These are phyloP conservation scores for Allium fistulosum DNA, from an alignment of 106 monocot genomes.

Conservation along the genomic window DNA sequence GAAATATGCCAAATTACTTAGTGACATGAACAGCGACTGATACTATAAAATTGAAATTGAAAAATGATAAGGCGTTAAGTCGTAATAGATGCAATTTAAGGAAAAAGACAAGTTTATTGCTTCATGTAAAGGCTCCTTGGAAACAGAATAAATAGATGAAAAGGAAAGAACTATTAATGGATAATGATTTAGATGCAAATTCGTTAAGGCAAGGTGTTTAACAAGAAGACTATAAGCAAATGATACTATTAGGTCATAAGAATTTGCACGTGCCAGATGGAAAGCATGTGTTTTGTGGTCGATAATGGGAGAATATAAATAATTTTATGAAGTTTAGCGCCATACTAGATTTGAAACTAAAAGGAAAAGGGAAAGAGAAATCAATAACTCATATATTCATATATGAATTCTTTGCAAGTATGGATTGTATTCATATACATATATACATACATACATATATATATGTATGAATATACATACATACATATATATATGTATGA, in stretches of 20 bases:
- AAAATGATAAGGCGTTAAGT: not conserved
- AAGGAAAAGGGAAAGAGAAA: not conserved
- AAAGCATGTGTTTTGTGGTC: conserved; percentile 16
- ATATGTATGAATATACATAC: too few relatives aligned
- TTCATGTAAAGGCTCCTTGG: not conserved
- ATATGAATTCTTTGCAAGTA: too few relatives aligned
- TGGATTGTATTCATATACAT: too few relatives aligned
- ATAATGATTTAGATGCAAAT: conserved; percentile 4
- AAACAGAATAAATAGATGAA: not conserved
- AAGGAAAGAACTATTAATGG: not conserved
- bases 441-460: too few relatives aligned
- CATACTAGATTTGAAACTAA: conserved; percentile 6
- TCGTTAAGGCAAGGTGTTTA: not conserved
- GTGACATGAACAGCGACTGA: conserved; percentile 1
- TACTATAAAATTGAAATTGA: conserved; percentile 1
- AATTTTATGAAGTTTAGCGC: not conserved
- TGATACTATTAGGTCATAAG: not conserved
- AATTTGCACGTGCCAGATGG: conserved; percentile 12
- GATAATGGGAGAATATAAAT: conserved; percentile 12
- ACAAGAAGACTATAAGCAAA: conserved; percentile 10
- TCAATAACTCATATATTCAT: too few relatives aligned
- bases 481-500: too few relatives aligned
- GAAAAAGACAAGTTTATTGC: not conserved
- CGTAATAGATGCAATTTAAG: not conserved
- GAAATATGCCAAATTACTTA: too few relatives aligned